phyloP scores from a whole-genome alignment of 2,329 filamentous ascomycete genomes.

The Talaromyces albobiverticillius region DNA sequence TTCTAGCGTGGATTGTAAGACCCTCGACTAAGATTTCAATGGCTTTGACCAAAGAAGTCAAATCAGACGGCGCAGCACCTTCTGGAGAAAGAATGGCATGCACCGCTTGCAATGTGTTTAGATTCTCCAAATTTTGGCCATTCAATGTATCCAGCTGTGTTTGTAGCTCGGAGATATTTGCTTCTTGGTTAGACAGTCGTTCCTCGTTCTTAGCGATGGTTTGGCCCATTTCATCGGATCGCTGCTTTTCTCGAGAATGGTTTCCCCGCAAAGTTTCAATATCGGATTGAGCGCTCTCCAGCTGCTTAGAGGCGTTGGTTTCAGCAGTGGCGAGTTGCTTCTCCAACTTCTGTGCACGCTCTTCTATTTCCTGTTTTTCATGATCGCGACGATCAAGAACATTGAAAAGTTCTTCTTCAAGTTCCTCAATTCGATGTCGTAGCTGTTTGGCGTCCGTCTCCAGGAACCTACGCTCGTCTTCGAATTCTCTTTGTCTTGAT shows the following conservation, averaged over 20 bases:
- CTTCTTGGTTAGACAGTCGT: slow-evolving; percentile 36
- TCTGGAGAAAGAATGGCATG: slow-evolving; percentile 58
- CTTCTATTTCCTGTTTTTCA: slow-evolving; percentile 68
- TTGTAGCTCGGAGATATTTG: slow-evolving; percentile 46
- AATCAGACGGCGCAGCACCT: slow-evolving; percentile 54
- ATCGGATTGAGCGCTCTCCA: slow-evolving; percentile 37
- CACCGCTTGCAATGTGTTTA: slow-evolving; percentile 57
- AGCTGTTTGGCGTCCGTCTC: slow-evolving; percentile 76
- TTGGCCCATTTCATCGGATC: slow-evolving; percentile 57
- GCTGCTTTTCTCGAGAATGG: slow-evolving; percentile 58
- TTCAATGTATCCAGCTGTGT: slow-evolving; percentile 53
- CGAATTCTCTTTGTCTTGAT: slow-evolving; percentile 82
- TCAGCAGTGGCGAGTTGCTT: slow-evolving; percentile 65
- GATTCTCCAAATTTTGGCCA: slow-evolving; percentile 52
- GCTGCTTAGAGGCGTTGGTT: slow-evolving; percentile 45
- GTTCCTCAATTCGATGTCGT: slow-evolving; percentile 76
- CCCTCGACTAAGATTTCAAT: slow-evolving; percentile 59
- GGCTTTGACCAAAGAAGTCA: slow-evolving; percentile 58
- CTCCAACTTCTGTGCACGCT: slow-evolving; percentile 65
- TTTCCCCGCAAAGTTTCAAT: slow-evolving; percentile 59
- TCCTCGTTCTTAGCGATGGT: slow-evolving; percentile 57
- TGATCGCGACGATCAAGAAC: slow-evolving; percentile 80
- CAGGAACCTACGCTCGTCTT: slow-evolving; percentile 76
- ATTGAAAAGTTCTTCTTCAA: slow-evolving; percentile 87
- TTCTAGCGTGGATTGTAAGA: slow-evolving; percentile 58